Evolutionary conservation across 1,284 basidiomycete species (phyloP).

Genomic region (Fomitopsis palustris): DNA sequence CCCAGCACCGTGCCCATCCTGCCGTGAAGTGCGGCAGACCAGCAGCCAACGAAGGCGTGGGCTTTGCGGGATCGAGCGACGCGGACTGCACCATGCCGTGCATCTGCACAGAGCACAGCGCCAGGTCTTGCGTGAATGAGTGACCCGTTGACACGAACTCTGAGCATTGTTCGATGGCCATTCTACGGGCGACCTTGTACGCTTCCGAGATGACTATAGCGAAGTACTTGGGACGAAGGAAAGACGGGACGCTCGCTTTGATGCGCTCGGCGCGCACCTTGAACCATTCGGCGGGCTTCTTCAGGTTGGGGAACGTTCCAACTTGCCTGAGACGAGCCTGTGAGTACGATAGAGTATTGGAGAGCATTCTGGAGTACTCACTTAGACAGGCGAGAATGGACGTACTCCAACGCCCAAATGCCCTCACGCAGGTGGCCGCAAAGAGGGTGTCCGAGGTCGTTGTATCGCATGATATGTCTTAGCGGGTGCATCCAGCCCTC

Average conservation of each 20-base stretch:
- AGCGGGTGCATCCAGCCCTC: constrained; percentile 96
- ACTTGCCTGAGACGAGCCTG: constrained; percentile 51
- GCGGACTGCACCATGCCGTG: constrained; percentile 86
- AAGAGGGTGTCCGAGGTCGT: constrained; percentile 89
- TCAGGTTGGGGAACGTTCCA: constrained; percentile 63
- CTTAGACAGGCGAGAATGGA: constrained; percentile 68
- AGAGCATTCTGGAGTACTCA: constrained; percentile 37
- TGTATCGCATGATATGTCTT: constrained; percentile 77
- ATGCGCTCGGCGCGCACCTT: constrained; percentile 80
- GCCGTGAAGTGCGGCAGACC: constrained; percentile 90
- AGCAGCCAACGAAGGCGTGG: constrained; percentile 85
- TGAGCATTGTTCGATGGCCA: constrained; percentile 82
- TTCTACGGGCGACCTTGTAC: constrained; percentile 83
- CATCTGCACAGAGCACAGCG: constrained; percentile 88
- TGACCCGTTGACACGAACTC: constrained; percentile 84
- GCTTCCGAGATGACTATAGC: constrained; percentile 85
- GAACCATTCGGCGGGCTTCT: constrained; percentile 76
- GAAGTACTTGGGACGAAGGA: constrained; percentile 92
- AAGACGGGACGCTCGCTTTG: constrained; percentile 71
- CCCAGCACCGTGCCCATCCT: constrained; percentile 95
- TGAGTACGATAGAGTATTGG: not conserved
- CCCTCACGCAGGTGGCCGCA: constrained; percentile 86
- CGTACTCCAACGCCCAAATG: constrained; percentile 88
- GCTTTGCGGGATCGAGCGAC: constrained; percentile 69
- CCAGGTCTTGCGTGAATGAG: constrained; percentile 86